Evolutionary conservation across 768 basidiomycete genomes (phyloP).

Genomic region (Trametes sanguinea): DNA sequence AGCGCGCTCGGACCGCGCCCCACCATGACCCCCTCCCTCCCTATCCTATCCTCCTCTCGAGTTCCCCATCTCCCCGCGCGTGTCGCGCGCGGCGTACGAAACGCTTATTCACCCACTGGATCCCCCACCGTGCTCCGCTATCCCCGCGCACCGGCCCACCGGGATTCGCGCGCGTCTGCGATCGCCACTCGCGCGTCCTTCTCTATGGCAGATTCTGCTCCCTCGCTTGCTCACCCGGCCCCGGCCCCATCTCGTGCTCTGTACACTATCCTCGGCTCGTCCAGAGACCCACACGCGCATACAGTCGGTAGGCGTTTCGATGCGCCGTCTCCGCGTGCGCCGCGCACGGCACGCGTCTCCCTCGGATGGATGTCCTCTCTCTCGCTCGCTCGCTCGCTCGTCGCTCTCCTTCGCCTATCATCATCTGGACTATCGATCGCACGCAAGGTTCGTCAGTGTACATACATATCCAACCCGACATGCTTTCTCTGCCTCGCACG

Average conservation of each 20-base stretch:
- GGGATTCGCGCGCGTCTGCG: background rate
- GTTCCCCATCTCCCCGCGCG: background rate
- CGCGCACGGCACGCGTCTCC: too few relatives aligned
- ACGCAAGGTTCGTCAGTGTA: background rate
- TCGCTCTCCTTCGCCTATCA: background rate
- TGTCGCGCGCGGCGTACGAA: background rate
- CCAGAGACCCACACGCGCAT: too few relatives aligned
- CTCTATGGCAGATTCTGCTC: background rate
- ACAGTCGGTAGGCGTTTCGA: too few relatives aligned
- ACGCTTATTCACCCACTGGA: too few relatives aligned
- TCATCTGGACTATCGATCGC: too few relatives aligned
- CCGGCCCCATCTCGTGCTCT: background rate
- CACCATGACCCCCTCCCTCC: background rate
- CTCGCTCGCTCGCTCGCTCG: background rate
- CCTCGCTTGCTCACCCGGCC: background rate
- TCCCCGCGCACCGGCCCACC: background rate
- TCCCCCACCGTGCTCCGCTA: background rate
- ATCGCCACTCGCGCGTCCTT: too few relatives aligned
- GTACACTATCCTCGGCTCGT: background rate
- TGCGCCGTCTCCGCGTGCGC: background rate
- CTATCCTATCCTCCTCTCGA: background rate
- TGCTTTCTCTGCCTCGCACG: too few relatives aligned
- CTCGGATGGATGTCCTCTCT: background rate
- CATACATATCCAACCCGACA: background rate
- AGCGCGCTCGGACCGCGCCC: constrained; percentile 10